Conservation (phyloP, 31 red algal genomes). For the Endocladia muricata region DNA sequence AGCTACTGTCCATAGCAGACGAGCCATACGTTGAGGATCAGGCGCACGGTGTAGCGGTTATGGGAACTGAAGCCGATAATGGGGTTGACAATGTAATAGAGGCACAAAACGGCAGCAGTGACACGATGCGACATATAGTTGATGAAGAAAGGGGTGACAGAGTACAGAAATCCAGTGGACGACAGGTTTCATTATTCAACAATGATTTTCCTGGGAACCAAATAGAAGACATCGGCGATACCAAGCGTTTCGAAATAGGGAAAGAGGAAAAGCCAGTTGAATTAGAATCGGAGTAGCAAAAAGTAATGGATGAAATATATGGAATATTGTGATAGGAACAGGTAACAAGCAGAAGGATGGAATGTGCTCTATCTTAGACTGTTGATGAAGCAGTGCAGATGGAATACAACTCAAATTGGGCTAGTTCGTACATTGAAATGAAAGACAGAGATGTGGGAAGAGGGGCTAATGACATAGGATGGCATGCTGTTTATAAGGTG, state of each 20-base stretch:
- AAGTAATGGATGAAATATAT: not conserved
- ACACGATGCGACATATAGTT: too few species aligned
- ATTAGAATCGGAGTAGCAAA: not conserved
- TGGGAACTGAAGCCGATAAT: not conserved
- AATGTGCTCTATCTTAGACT: conserved; percentile 2
- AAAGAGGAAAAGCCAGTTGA: not conserved
- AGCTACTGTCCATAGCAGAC: too few species aligned
- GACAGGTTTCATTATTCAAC: too few species aligned
- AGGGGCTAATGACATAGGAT: conserved; percentile 14
- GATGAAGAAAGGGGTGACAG: too few species aligned
- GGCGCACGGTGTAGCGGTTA: not conserved
- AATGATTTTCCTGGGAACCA: not conserved
- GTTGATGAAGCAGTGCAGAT: conserved; percentile 3
- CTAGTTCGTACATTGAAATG: not conserved
- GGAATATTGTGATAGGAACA: not conserved
- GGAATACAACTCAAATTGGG: not conserved
- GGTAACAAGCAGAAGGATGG: not conserved
- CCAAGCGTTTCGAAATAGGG: not conserved
- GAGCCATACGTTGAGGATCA: not conserved
- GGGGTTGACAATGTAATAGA: not conserved
- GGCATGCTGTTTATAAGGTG: conserved; percentile 24
- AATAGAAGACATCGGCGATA: not conserved
- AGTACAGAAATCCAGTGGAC: too few species aligned
- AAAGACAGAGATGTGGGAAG: not conserved
- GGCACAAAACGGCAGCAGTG: too few species aligned